These are phyloP conservation scores for Lentinus brumalis DNA, from an alignment of 768 basidiomycete genomes.

Conservation along the genomic window DNA sequence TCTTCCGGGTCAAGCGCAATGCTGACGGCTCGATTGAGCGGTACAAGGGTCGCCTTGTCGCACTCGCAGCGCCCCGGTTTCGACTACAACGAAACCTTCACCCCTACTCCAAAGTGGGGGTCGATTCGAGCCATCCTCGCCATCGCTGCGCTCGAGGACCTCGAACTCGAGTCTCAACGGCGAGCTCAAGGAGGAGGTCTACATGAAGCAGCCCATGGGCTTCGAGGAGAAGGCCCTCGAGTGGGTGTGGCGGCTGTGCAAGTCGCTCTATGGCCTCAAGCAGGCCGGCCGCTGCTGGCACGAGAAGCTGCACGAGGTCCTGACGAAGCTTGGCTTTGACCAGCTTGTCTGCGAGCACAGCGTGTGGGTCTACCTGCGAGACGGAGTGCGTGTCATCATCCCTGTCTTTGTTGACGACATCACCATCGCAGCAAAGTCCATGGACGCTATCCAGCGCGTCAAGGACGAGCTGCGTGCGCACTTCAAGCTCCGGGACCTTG, in stretches of 20 bases:
- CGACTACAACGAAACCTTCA: too few relatives aligned
- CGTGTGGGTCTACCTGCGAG: slow-evolving; percentile 31
- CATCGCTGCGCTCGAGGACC: slow-evolving; percentile 27
- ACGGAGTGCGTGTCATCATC: slow-evolving; percentile 29
- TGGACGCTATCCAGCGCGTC: slow-evolving; percentile 5
- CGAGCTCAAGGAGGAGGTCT: slow-evolving; percentile 30
- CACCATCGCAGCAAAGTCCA: slow-evolving; percentile 31
- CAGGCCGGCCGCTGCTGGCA: slow-evolving; percentile 43
- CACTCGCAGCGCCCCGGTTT: too few relatives aligned
- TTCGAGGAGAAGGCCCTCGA: slow-evolving; percentile 17
- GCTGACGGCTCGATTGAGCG: too few relatives aligned
- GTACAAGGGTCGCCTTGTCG: too few relatives aligned
- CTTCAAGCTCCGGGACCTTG: slow-evolving; percentile 4
- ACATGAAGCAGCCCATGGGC: slow-evolving; percentile 32
- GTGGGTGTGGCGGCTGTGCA: slow-evolving; percentile 20
- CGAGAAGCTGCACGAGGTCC: slow-evolving; percentile 29
- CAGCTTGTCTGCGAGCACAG: slow-evolving; percentile 30
- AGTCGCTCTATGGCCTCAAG: slow-evolving; percentile 46
- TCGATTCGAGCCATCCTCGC: slow-evolving; percentile 25
- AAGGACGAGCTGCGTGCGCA: slow-evolving; percentile 2
- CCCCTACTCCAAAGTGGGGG: too few relatives aligned
- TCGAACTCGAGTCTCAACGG: slow-evolving; percentile 31
- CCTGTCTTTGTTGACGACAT: slow-evolving; percentile 34
- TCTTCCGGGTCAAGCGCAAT: too few relatives aligned
- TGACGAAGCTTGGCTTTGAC: slow-evolving; percentile 25